A percentile compares a stretch with the other conserved stretches of the same genome.
phyloP scores from a whole-genome alignment of 2,329 filamentous ascomycete genomes.

The Paecilomyces variotii region DNA sequence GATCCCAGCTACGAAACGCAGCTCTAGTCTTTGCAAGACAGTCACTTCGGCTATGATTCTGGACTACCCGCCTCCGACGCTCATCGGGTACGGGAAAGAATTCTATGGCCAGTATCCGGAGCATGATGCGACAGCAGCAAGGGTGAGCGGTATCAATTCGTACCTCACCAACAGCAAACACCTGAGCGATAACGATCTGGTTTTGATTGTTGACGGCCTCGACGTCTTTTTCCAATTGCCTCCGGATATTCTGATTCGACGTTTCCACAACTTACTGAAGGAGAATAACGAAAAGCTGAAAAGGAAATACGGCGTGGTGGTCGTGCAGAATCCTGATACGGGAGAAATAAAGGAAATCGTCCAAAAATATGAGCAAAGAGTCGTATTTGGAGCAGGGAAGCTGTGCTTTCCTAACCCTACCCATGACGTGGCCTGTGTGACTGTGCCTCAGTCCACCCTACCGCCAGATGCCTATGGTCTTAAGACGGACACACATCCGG shows the following conservation, averaged over 20 bases:
- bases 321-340: constrained; percentile 13
- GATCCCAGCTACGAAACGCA: constrained; percentile 42
- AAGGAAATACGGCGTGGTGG: constrained; percentile 39
- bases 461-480: constrained; percentile 42
- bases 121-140: constrained; percentile 37
- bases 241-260: constrained; percentile 52
- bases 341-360: constrained; percentile 14
- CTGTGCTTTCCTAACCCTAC: constrained; percentile 38
- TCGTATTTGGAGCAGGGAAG: constrained; percentile 51
- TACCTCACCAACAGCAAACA: constrained; percentile 42
- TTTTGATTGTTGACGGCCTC: constrained; percentile 56
- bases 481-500: constrained; percentile 31
- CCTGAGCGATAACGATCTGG: constrained; percentile 52
- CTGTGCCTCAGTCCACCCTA: constrained; percentile 45
- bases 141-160: constrained; percentile 37
- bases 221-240: constrained; percentile 61
- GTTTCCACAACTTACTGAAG: constrained; percentile 51
- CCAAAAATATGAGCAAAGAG: constrained; percentile 43
- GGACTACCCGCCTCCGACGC: constrained; percentile 50
- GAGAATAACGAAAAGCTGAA: constrained; percentile 47
- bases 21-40: constrained; percentile 48
- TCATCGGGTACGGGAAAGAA: constrained; percentile 39
- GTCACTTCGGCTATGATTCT: constrained; percentile 51
- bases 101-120: constrained; percentile 20
- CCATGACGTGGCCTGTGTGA: constrained; percentile 44